These are phyloP conservation scores for Nothophaeocryptopus gaeumannii DNA, from an alignment of 2,329 filamentous ascomycete genomes.

Conservation along the genomic window DNA sequence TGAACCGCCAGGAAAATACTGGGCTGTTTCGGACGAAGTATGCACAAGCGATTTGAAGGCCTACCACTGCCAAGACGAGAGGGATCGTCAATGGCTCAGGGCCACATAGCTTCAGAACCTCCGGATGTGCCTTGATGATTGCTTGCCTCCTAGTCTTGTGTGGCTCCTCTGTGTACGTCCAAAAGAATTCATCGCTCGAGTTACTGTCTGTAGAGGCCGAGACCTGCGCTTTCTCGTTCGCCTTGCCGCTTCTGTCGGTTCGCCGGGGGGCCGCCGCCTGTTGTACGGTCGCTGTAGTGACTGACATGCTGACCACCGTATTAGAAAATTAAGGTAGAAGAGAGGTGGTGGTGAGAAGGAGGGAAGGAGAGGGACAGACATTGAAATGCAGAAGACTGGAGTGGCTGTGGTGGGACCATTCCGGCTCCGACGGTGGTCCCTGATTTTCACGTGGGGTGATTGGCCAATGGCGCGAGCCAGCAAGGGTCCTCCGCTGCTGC, in stretches of 20 bases:
- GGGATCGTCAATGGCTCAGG: slow-evolving; percentile 96
- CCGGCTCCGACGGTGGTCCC: no score
- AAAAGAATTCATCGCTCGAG: slow-evolving; percentile 71
- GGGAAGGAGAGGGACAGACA: no score
- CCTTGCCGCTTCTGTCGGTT: slow-evolving; percentile 1
- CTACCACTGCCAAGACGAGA: slow-evolving; percentile 78
- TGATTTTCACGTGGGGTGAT: no score
- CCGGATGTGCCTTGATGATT: slow-evolving; percentile 97
- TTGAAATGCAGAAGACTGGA: no score
- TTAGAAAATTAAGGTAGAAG: no score
- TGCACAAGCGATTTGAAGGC: slow-evolving; percentile 74
- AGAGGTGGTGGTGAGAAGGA: no score
- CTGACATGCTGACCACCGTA: slow-evolving; percentile 8
- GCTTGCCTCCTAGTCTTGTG: slow-evolving; percentile 85
- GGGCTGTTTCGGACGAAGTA: slow-evolving; percentile 72
- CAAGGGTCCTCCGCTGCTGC: no score
- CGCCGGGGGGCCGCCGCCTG: slow-evolving; percentile 3
- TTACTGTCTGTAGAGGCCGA: slow-evolving; percentile 2
- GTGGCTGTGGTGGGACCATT: no score
- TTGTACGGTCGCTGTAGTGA: slow-evolving; percentile 27
- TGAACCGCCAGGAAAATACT: slow-evolving; percentile 79
- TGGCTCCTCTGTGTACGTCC: slow-evolving; percentile 98
- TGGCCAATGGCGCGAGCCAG: no score
- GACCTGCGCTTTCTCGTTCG: slow-evolving; percentile 19
- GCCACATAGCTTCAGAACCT: slow-evolving; percentile 96